These are phyloP conservation scores for Reticulascus tulasneorum DNA, from an alignment of 2,329 filamentous ascomycete species.

Conservation along the genomic window DNA sequence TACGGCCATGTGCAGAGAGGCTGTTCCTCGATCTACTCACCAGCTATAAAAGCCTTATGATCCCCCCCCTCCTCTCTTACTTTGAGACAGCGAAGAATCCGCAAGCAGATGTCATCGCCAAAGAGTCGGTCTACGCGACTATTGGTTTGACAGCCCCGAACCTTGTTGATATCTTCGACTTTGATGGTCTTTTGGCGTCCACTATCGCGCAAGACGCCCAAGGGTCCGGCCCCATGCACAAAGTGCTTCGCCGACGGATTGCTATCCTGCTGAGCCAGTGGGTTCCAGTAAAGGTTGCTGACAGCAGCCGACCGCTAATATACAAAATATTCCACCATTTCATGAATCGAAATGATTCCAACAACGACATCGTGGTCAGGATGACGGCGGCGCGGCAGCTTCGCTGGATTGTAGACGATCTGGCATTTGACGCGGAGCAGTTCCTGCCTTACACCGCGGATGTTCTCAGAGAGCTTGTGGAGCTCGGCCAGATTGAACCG, in stretches of 20 bases:
- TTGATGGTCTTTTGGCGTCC: constrained; percentile 71
- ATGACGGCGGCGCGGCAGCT: constrained; percentile 88
- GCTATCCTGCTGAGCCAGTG: constrained; percentile 87
- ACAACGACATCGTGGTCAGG: constrained; percentile 88
- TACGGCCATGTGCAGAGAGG: constrained; percentile 89
- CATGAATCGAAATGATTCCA: constrained; percentile 68
- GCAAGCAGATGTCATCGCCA: constrained; percentile 67
- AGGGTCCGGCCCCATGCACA: constrained; percentile 56
- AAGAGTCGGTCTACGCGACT: constrained; percentile 92
- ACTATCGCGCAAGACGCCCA: constrained; percentile 79
- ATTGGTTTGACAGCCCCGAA: constrained; percentile 82
- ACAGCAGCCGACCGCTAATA: constrained; percentile 65
- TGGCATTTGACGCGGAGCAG: constrained; percentile 68
- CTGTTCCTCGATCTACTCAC: constrained; percentile 88
- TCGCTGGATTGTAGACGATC: constrained; percentile 75
- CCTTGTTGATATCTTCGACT: constrained; percentile 72
- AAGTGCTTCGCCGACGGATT: constrained; percentile 80
- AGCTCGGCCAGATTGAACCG: constrained; percentile 72
- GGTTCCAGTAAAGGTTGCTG: constrained; percentile 73
- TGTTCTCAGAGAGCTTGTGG: constrained; percentile 69
- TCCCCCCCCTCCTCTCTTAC: constrained; percentile 74
- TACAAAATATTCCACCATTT: constrained; percentile 90
- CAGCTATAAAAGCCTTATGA: constrained; percentile 79
- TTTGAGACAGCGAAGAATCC: constrained; percentile 73
- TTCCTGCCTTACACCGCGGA: constrained; percentile 77